Percentiles rank a stretch among this genome's conserved stretches.
These are phyloP conservation scores for Neurospora tetraspora DNA, from an alignment of 495 filamentous ascomycete genomes.

Conservation along the genomic window DNA sequence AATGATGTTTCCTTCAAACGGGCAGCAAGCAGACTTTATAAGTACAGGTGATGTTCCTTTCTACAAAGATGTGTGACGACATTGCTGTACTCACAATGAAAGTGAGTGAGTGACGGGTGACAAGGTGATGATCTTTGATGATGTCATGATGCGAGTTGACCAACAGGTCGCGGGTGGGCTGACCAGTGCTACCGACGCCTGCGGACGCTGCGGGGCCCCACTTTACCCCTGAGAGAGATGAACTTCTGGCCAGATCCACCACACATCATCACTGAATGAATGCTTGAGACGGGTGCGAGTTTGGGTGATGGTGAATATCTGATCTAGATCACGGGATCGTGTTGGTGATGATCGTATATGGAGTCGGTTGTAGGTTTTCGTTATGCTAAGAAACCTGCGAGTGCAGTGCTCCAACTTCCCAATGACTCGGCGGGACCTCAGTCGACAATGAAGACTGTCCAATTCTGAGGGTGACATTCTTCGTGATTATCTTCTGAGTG, in stretches of 20 bases:
- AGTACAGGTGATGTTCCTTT: background rate
- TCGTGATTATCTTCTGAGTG: background rate
- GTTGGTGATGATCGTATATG: background rate
- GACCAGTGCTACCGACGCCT: background rate
- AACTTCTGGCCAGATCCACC: background rate
- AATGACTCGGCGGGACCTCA: background rate
- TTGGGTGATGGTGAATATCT: background rate
- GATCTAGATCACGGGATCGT: background rate
- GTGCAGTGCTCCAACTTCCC: background rate
- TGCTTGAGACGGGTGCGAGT: background rate
- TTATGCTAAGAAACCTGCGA: background rate
- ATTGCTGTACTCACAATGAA: background rate
- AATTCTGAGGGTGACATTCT: background rate
- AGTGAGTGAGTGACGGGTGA: background rate
- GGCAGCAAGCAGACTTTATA: background rate
- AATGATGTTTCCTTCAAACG: background rate
- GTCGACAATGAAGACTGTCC: background rate
- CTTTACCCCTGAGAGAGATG: background rate
- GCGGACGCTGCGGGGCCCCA: background rate
- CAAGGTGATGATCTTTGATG: constrained; percentile 2
- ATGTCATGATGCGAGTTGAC: constrained; percentile 7
- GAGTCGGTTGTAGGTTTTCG: background rate
- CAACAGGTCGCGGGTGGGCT: background rate
- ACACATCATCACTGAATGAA: background rate
- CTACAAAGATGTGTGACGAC: background rate